Base-by-base conservation (phyloP, 2,329 filamentous ascomycete species). In the Sclerotinia subarctica region DNA sequence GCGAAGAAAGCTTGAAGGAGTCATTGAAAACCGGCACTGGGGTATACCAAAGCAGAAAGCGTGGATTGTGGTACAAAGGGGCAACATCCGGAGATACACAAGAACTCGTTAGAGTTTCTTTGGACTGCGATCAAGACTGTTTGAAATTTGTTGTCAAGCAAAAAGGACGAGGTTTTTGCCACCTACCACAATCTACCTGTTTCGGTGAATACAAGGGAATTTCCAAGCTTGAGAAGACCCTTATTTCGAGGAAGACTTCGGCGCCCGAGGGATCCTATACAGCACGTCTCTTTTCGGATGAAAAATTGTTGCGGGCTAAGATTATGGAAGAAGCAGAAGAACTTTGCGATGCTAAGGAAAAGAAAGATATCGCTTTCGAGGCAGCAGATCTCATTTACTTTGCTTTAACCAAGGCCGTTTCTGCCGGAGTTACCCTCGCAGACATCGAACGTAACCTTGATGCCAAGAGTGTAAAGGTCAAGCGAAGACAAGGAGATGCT, bases 281-380 rank as follows among this genome's bases (percentile, higher is more conserved):
- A 5, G 92, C 93, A 24, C 86, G 94, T 46, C 83, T 99, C 1
- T 99, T 98, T 83, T 94, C 90, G 24, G 95, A 99, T 72, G 87
- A 92, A 74, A 94, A 96, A 78, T 85, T 99, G 67, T 81, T 97
- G 66, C 86, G 92, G 54, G 95, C 95, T 3, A 99, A 99, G 84
- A 97, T 99, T 67, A 96, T 98, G 88, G 95, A 99, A 79, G 95
- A 99, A 79, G 95, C 95, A 0, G 92, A 96, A 76, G 95, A 99
- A 81, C 85, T 99, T 53, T 97, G 94, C 76, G 88, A 95, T 72
- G 94, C 95, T 21, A 88, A 88, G 72, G 89, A 88, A 0, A 90
- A 91, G 70, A 85, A 94, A 71, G 91, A 98, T 19, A 86, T 97
- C 70, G 93, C 95, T 2, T 96, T 96, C 71, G 95, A 99, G 79